Evolutionary conservation across 2,329 filamentous ascomycete species (phyloP).

Genomic region (Ramularia endophylla): DNA sequence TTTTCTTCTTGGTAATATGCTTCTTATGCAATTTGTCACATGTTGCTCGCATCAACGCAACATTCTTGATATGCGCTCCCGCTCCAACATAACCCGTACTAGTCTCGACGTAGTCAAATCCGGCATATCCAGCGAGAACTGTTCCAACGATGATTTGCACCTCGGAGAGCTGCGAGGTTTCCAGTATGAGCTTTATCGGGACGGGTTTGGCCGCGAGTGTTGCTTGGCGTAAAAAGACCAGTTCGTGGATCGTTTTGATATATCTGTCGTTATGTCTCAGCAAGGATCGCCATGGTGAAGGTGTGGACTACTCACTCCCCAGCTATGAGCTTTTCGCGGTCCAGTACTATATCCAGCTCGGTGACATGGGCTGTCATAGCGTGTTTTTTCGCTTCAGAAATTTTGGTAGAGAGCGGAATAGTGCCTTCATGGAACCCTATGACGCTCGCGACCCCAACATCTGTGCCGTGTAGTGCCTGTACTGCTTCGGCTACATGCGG

Average conservation of each 20-base stretch:
- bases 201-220: too few relatives aligned
- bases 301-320: slow-evolving; percentile 40
- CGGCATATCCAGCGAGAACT: slow-evolving; percentile 47
- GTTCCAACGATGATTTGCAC: slow-evolving; percentile 50
- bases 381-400: slow-evolving; percentile 38
- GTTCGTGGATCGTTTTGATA: too few relatives aligned
- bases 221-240: too few relatives aligned
- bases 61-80: slow-evolving; percentile 48
- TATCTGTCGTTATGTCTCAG: too few relatives aligned
- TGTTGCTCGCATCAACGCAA: slow-evolving; percentile 49
- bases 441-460: slow-evolving; percentile 51
- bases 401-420: slow-evolving; percentile 45
- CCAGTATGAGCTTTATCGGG: slow-evolving; percentile 53
- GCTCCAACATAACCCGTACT: slow-evolving; percentile 54
- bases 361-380: slow-evolving; percentile 47
- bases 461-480: slow-evolving; percentile 42
- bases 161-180: slow-evolving; percentile 48
- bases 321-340: slow-evolving; percentile 42
- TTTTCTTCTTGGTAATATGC: slow-evolving; percentile 23
- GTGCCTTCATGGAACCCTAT: slow-evolving; percentile 57
- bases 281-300: too few relatives aligned
- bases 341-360: slow-evolving; percentile 56
- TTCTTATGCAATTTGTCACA: slow-evolving; percentile 37
- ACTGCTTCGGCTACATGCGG: slow-evolving; percentile 48
- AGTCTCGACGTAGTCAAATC: slow-evolving; percentile 56